Evolutionary conservation across 768 basidiomycete species (phyloP), one percentile per base, ranked within the genome.

Genomic region (Xerocomellus intermedius): DNA sequence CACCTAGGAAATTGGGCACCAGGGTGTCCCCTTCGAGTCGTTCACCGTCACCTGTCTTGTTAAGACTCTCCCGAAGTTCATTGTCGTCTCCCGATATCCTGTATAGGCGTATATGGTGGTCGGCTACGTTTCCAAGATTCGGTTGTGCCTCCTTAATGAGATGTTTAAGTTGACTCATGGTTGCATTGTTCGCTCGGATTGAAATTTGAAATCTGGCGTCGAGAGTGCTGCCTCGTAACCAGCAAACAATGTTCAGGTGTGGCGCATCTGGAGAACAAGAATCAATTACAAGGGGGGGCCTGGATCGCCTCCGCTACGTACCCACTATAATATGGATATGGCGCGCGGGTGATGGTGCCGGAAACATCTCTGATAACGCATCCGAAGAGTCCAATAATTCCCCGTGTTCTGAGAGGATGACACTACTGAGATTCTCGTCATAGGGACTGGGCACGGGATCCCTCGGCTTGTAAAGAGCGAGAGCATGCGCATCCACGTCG

Each of bases 381-480:
- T n/a, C 22, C 7, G 5, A 21, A 12, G 3, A 14, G 3, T 37
- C 36, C 36, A 35, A 35, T 13, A 14, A 6, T 19, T 42, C 41
- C 7, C 7, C 41, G 4, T 42, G 41, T 22, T 24, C 41, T 8
- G 8, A 41, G 39, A 42, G 41, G 41, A 42, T 16, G 14, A 42
- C 4, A 4, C 8, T 22, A 3, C 21, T 16, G 41, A 42, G 22
- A 42, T 42, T 22, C 22, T 42, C 41, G 22, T n/a, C n/a, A n/a
- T n/a, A n/a, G n/a, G n/a, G n/a, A n/a, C n/a, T n/a, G n/a, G n/a
- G n/a, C n/a, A n/a, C n/a, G n/a, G n/a, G n/a, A n/a, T n/a, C n/a
- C n/a, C n/a, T n/a, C 21, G 6, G 42, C 5, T 32, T 32, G 28
- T 48, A 55, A 42, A 61, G 42, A 42, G 2, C 13, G 16, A 63